Conservation (phyloP, 352 stramenopile species). For the Lagenidium giganteum region DNA sequence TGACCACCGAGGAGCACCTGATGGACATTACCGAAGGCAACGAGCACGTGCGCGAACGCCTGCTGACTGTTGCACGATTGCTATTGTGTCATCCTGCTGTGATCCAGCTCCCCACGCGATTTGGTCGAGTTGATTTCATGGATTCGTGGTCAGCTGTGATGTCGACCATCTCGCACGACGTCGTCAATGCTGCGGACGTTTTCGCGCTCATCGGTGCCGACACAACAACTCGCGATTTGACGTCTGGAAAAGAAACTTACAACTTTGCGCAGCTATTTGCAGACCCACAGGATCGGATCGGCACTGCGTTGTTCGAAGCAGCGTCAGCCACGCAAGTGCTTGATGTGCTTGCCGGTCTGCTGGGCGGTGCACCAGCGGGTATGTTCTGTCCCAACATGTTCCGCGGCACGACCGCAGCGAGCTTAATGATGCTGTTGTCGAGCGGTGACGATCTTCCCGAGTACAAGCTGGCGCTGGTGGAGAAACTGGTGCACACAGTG, state of each 20-base stretch:
- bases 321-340: slow-evolving; percentile 60
- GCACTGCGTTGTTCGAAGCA: slow-evolving; percentile 33
- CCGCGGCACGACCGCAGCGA: slow-evolving; percentile 41
- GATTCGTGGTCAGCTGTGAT: slow-evolving; percentile 64
- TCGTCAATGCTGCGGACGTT: slow-evolving; percentile 55
- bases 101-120: slow-evolving; percentile 39
- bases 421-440: slow-evolving; percentile 36
- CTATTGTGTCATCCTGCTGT: slow-evolving; percentile 52
- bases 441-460: slow-evolving; percentile 13
- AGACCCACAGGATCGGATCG: slow-evolving; percentile 36
- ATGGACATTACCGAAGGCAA: no score
- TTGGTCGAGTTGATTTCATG: slow-evolving; percentile 64
- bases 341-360: slow-evolving; percentile 54
- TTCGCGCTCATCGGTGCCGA: slow-evolving; percentile 44
- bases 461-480: slow-evolving; percentile 42
- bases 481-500: slow-evolving; percentile 52
- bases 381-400: slow-evolving; percentile 73
- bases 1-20: slow-evolving; percentile 45
- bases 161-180: slow-evolving; percentile 53
- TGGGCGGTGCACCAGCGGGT: slow-evolving; percentile 41
- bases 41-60: no score
- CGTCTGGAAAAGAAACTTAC: no score
- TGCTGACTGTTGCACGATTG: slow-evolving; percentile 44
- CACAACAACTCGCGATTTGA: slow-evolving; percentile 24
- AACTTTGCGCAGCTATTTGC: slow-evolving; percentile 63